Conservation (phyloP, 83 land plant species). For the Thuja plicata region DNA sequence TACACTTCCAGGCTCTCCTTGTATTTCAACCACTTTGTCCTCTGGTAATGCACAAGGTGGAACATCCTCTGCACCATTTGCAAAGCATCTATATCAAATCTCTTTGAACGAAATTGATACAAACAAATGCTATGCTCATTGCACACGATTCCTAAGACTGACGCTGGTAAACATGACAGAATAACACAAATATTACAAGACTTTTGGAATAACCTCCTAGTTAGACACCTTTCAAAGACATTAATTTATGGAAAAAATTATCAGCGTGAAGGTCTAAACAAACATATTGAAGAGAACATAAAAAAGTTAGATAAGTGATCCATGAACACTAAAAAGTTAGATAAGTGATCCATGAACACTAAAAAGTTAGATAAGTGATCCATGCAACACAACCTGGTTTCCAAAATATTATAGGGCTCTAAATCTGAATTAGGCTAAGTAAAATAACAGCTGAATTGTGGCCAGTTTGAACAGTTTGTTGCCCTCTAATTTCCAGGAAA, state of each 20-base stretch:
- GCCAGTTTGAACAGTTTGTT: background rate
- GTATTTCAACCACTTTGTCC: conserved; percentile 56
- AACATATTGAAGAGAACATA: background rate
- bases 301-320: background rate
- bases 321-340: background rate
- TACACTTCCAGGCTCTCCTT: conserved; percentile 42
- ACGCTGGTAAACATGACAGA: background rate
- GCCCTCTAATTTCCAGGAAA: background rate
- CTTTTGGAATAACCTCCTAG: background rate
- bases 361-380: background rate
- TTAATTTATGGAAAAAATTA: background rate
- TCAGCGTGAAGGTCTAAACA: background rate
- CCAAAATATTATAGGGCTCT: background rate
- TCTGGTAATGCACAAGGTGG: conserved; percentile 49
- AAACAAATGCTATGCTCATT: background rate
- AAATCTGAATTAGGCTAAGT: background rate
- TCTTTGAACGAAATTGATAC: background rate
- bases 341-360: background rate
- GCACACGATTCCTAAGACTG: background rate
- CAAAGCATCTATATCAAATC: background rate
- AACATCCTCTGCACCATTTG: conserved; percentile 38
- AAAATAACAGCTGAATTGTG: background rate
- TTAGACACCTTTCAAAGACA: background rate
- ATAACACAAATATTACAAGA: background rate
- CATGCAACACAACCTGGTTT: background rate